Evolutionary conservation across 805 yeast genomes (phyloP), one percentile per base, ranked within the genome.

Genomic region (Cyberlindnera petersonii): DNA sequence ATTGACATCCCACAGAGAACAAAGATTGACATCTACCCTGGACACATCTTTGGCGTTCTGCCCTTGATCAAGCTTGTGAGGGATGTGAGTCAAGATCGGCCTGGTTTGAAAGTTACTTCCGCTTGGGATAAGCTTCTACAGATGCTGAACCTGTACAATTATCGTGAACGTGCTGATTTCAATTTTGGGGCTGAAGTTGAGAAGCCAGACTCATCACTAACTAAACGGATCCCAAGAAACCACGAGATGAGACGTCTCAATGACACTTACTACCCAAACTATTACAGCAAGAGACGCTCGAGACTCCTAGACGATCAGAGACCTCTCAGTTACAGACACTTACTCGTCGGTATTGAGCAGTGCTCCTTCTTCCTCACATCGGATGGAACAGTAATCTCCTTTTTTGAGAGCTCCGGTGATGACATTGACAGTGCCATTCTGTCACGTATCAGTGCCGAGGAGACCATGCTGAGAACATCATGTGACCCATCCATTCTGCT

Each of bases 1-100:
- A 71, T 77, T 31, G 82, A 77, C 55, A 66, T 75, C 20, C 82
- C 82, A 5, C 80, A 75, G 42, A 59, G 83, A 20, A 75, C 82
- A 0, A 77, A 77, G 47, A 65, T 68, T 30, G 82, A 77, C 46
- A 58, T 68, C n/a, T 77, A 73, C 44, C 65, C 71, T 3, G 60
- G 58, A 23, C 79, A 72, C 46, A 44, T 72, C n/a, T 77, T 76
- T 55, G 70, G 75, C 37, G 74, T 77, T 19, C 48, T 77, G 31
- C 82, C 83, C 4, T 44, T 77, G 40, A 63, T 74, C 39, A 70
- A 72, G 39, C 58, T 77, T 32, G 60, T 71, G 7, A 61, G 59
- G 21, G 38, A 44, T 2, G 26, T 29, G 4, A 17, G 17, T 1
- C 32, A 27, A 15, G 24, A 26, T 6, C 5, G 10, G 2, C 13